Percentiles rank a stretch among this genome's conserved stretches.
These are phyloP conservation scores for Kodamaea laetipori DNA, from an alignment of 805 yeast species.

Conservation along the genomic window DNA sequence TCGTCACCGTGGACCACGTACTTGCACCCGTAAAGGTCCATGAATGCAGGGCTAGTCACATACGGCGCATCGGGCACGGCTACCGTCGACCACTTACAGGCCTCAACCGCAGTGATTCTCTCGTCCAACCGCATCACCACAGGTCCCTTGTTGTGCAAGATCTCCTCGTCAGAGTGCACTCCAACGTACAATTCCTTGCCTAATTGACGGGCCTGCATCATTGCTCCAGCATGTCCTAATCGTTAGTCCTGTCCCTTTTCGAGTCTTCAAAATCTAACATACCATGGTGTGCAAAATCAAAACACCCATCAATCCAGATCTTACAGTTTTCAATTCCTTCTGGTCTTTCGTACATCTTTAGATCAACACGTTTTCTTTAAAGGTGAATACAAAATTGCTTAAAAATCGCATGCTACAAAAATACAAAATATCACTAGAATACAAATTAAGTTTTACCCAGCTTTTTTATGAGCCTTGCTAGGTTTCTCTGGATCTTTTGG, in stretches of 20 bases:
- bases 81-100: conserved; percentile 84
- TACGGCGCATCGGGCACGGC: conserved; percentile 84
- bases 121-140: conserved; percentile 87
- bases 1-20: conserved; percentile 99
- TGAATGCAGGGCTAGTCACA: conserved; percentile 81
- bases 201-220: conserved; percentile 85
- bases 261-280: conserved; percentile 19
- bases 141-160: conserved; percentile 81
- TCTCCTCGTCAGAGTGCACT: conserved; percentile 90
- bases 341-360: conserved; percentile 41
- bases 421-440: too few species aligned
- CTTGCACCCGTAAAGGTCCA: conserved; percentile 73
- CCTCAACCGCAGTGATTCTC: conserved; percentile 79
- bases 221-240: conserved; percentile 85
- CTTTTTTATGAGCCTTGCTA: background rate
- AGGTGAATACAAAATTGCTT: background rate
- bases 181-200: conserved; percentile 82
- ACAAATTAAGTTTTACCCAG: too few species aligned
- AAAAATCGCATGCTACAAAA: background rate
- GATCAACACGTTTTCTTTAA: conserved; percentile 6
- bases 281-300: conserved; percentile 97
- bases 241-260: conserved; percentile 5
- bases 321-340: conserved; percentile 47
- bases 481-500: background rate
- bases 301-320: conserved; percentile 97